These are phyloP conservation scores for Pseudozyma pruni DNA, from an alignment of 1,284 basidiomycete species.

Conservation along the genomic window DNA sequence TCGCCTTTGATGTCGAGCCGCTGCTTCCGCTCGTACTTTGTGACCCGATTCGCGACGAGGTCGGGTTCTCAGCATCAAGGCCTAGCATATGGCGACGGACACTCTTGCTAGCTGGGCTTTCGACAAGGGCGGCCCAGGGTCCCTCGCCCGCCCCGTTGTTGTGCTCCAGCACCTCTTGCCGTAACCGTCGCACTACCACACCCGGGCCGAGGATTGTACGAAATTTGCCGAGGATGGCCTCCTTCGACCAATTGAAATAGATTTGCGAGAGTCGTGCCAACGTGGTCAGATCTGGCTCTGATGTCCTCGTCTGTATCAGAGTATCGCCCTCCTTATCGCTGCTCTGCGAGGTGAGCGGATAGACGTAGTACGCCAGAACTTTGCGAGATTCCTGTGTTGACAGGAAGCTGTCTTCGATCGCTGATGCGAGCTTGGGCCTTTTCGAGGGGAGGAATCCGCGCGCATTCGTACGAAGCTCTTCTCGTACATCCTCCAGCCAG, in stretches of 20 bases:
- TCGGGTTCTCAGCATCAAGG: not conserved
- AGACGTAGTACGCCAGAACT: slow-evolving; percentile 43
- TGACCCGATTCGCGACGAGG: not conserved
- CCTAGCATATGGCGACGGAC: slow-evolving; percentile 11
- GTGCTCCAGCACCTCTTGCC: slow-evolving; percentile 28
- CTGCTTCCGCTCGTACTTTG: not conserved
- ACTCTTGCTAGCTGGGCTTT: slow-evolving; percentile 33
- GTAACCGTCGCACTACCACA: slow-evolving; percentile 17
- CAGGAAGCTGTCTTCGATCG: slow-evolving; percentile 22
- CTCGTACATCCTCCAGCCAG: slow-evolving; percentile 42
- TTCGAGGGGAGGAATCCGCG: slow-evolving; percentile 28
- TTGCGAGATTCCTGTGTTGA: slow-evolving; percentile 24
- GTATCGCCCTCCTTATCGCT: not conserved
- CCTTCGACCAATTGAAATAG: slow-evolving; percentile 33
- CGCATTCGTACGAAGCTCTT: slow-evolving; percentile 53
- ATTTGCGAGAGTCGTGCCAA: slow-evolving; percentile 18
- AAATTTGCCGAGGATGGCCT: slow-evolving; percentile 27
- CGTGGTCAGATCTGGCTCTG: slow-evolving; percentile 14
- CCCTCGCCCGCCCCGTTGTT: slow-evolving; percentile 16
- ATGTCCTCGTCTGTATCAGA: not conserved
- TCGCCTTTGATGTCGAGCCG: not conserved
- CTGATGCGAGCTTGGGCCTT: slow-evolving; percentile 41
- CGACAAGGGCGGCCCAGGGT: slow-evolving; percentile 35
- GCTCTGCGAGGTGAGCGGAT: slow-evolving; percentile 29
- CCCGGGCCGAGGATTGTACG: slow-evolving; percentile 28